Evolutionary conservation across 257 asterid genomes (phyloP), one percentile per base, ranked within the genome.

Genomic region (Nicotiana obtusifolia): DNA sequence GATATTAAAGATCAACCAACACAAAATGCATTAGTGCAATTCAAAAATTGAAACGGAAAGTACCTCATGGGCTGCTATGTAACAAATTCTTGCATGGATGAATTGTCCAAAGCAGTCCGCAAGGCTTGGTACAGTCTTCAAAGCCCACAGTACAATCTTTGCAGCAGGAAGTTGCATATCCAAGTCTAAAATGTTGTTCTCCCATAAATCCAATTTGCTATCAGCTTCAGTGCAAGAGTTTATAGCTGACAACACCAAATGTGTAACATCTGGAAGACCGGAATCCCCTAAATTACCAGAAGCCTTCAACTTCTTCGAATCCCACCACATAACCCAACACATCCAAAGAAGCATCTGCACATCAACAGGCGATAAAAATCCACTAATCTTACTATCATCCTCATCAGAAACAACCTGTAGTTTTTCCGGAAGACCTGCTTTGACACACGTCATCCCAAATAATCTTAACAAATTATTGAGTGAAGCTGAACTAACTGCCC

Each of bases 61-160:
- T 81, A 92, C 98, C 97, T 87, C 90, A 56, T 62, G 83, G 62
- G 79, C 61, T 37, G 89, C 82, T 28, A 84, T 75, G 84, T 86
- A 84, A 84, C 88, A 84, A 65, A 96, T 90, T 84, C 93, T 93
- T 10, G 97, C 81, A 64, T 88, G 88, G 81, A 94, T 88, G 60
- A 96, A 96, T 57, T 91, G 94, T 62, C 83, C 87, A 77, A 94
- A 89, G 89, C 97, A 91, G 82, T 96, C 94, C 3, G 97, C 92
- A 57, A 96, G 95, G 66, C 86, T 86, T 16, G 99, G 97, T 56
- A 91, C 78, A 24, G 93, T 91, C 84, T 86, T 91, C 90, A 96
- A 83, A 10, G 89, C 95, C 99, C 99, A 96, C 76, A 83, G 35
- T 82, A 87, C 90, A 86, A 92, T 54, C 85, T 93, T 89, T 53